Conservation (phyloP, 805 yeast genomes). For the Cyberlindnera amylophila region DNA sequence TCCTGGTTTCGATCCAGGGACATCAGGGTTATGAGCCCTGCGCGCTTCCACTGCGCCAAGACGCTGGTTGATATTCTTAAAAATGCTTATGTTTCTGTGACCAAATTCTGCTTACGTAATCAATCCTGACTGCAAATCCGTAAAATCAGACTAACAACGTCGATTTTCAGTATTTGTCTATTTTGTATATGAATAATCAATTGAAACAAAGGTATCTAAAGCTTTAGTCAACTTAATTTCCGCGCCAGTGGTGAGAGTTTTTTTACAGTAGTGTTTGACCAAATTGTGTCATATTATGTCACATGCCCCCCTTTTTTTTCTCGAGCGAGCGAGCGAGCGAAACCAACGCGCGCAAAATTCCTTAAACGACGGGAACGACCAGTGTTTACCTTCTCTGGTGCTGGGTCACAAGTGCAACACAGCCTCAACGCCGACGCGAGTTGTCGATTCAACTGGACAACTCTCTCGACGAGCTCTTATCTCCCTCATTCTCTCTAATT, state of each 20-base stretch:
- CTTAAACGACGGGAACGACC: slow-evolving; percentile 15
- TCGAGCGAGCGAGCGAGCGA: too few relatives aligned
- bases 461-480: slow-evolving; percentile 1
- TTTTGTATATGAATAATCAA: too few relatives aligned
- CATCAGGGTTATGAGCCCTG: slow-evolving; percentile 99
- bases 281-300: too few relatives aligned
- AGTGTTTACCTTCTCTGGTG: slow-evolving; percentile 9
- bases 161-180: too few relatives aligned
- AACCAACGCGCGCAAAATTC: background rate
- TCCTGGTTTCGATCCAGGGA: slow-evolving; percentile 96
- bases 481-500: too few relatives aligned
- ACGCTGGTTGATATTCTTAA: slow-evolving; percentile 56
- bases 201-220: too few relatives aligned
- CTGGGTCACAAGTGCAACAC: slow-evolving; percentile 1
- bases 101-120: background rate
- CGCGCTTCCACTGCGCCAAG: slow-evolving; percentile 99
- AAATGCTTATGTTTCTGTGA: background rate
- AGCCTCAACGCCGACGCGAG: slow-evolving; percentile 13
- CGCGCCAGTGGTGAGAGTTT: too few relatives aligned
- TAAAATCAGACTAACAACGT: too few relatives aligned
- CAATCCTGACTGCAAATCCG: too few relatives aligned
- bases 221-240: too few relatives aligned
- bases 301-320: too few relatives aligned
- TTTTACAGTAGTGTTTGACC: too few relatives aligned
- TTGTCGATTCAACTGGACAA: slow-evolving; percentile 16